Base-by-base conservation (phyloP, 306 rosid genomes). In the Begonia peltatifolia region DNA sequence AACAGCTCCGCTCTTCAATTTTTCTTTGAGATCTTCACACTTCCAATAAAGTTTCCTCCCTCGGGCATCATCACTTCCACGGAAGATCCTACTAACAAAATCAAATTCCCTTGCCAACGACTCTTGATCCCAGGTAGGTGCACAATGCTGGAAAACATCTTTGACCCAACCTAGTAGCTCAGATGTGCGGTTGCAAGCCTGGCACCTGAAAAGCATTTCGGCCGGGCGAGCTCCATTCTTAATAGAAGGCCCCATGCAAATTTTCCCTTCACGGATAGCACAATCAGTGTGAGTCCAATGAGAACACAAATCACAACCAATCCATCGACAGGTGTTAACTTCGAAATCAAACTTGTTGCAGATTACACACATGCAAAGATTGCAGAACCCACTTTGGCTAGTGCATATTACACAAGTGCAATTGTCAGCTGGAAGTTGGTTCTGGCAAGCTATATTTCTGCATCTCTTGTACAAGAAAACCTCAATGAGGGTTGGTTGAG, bases 231-330 rank as follows among this genome's bases (percentile, higher is more conserved):
- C 65, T 43, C 92, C 94, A 57, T 67, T 83, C 80, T 79, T 79
- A 42, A 70, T 66, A 9, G 85, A 71, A 63, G 94, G 79, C 14
- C 94, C 95, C 88, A 71, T 75, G 69, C 70, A 69, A 49, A 90
- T 86, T 57, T 74, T 87, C 56, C 86, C 86, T 66, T 86, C 99
- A 17, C 84, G 94, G 64, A 90, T 90, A 23, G 99, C 95, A 73
- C 99, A 90, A 66, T 90, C 95, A 1, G 99, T 90, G 70, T 90
- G 99, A 55, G 99, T 85, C 99, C 99, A 90, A 70, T 90, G 97
- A 53, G 94, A 86, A 50, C 97, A 90, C 56, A 83, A 62, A 68
- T 90, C 99, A 68, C 99, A 90, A 55, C 99, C 95, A 68, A 90
- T 72, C 99, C 99, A 90, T 10, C 99, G 94, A 59, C 99, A 90